These are phyloP conservation scores for Boletus tomentosulus DNA, from an alignment of 768 basidiomycete species.

Conservation along the genomic window DNA sequence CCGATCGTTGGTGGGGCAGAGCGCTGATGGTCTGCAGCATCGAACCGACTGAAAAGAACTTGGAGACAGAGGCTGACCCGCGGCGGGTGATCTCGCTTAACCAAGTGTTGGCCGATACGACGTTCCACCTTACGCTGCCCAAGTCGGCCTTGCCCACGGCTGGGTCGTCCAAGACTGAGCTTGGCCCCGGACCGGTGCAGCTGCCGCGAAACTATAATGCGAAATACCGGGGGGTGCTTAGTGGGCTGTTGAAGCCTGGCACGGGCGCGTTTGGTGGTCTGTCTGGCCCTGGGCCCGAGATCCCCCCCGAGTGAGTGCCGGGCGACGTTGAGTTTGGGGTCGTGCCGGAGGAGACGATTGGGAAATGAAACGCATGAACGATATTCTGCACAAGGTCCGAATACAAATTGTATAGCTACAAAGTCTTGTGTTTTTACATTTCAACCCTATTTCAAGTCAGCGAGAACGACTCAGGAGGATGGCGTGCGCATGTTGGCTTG, in stretches of 20 bases:
- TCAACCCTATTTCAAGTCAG: conserved; percentile 8
- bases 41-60: conserved; percentile 26
- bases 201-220: conserved; percentile 2
- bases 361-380: conserved; percentile 10
- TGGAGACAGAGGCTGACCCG: conserved; percentile 24
- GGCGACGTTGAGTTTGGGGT: conserved; percentile 23
- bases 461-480: background rate
- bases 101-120: conserved; percentile 30
- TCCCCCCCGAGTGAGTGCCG: background rate
- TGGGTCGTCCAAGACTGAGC: conserved; percentile 13
- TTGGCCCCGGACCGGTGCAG: conserved; percentile 14
- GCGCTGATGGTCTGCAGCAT: conserved; percentile 17
- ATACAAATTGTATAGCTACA: background rate
- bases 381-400: too few species aligned
- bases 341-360: conserved; percentile 25
- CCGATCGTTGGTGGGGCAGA: background rate
- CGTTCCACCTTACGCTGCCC: conserved; percentile 23
- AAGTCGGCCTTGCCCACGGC: conserved; percentile 14
- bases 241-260: conserved; percentile 10
- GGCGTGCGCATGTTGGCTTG: conserved; percentile 12
- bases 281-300: conserved; percentile 16
- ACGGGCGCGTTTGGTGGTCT: conserved; percentile 9
- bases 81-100: conserved; percentile 19
- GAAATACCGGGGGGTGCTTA: conserved; percentile 10
- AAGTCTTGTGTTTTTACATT: too few species aligned